Evolutionary conservation across 495 filamentous ascomycete genomes (phyloP), one percentile per base, ranked within the genome.

Genomic region (Neurospora sp.): DNA sequence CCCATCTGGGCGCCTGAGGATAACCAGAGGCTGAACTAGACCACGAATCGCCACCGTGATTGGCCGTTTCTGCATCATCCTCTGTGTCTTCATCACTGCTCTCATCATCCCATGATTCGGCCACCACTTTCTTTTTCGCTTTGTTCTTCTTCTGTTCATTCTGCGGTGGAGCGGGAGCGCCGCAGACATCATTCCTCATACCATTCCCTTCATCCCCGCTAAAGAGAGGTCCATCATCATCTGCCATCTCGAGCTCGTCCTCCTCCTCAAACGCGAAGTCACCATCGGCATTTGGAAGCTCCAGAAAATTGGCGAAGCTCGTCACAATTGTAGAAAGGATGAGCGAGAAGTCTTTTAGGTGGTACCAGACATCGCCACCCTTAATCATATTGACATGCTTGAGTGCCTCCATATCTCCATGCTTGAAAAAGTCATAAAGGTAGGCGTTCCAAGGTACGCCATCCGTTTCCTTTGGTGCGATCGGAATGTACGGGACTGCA

Each of bases 341-440:
- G 27, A 92, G 81, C 22, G 89, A 91, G 72, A 94, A 94, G 74
- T 93, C 91, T 68, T 89, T 90, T 7, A 92, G 78, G 2, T 84
- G 68, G 74, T 88, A 93, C 91, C 91, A 93, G 14, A 91, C 81
- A 41, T 93, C 92, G 0, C 86, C 85, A 14, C 78, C 76, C n/a
- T 85, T 84, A 69, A 94, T 86, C 4, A 82, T 77, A 74, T 94
- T 93, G 5, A 86, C 89, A 5, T 48, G 80, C 18, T 85, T 83
- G 9, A 94, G 81, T 0, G 87, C 82, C 6, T 79, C 73, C 10
- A 87, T 70, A 75, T 89, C 86, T 6, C 91, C 92, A 74, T 94
- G 87, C 77, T 87, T 89, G 86, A 86, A 93, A 79, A 93, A 94
- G 75, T 94, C 91, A 69, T 89, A 88, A 10, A 94, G 81, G 74